These are phyloP conservation scores for Alternaria gansuensis DNA, from an alignment of 2,329 filamentous ascomycete genomes.

Conservation along the genomic window DNA sequence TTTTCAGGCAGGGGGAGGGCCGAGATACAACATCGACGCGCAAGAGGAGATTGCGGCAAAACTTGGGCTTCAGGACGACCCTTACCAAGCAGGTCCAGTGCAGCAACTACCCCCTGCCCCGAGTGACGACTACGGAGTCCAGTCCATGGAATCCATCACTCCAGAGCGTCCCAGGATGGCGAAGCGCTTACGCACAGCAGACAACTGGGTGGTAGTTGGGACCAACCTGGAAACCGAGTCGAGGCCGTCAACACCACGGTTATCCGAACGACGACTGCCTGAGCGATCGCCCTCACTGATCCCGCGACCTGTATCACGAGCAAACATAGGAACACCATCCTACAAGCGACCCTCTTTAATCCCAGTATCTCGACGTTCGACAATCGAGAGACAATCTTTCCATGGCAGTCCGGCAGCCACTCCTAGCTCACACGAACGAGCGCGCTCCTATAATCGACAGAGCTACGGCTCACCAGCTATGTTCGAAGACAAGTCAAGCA, in stretches of 20 bases:
- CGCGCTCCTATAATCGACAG: slow-evolving; percentile 42
- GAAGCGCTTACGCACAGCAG: slow-evolving; percentile 60
- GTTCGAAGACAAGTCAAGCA: slow-evolving; percentile 32
- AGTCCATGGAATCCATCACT: slow-evolving; percentile 56
- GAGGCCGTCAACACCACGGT: slow-evolving; percentile 56
- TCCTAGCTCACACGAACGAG: slow-evolving; percentile 24
- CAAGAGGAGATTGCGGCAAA: slow-evolving; percentile 40
- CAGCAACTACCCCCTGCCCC: slow-evolving; percentile 61
- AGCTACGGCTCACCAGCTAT: slow-evolving; percentile 46
- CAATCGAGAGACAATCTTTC: slow-evolving; percentile 34
- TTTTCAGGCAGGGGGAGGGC: slow-evolving; percentile 86
- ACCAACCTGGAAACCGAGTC: slow-evolving; percentile 64
- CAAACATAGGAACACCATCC: slow-evolving; percentile 28
- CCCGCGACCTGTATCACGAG: slow-evolving; percentile 44
- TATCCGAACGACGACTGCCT: slow-evolving; percentile 45
- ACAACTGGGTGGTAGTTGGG: slow-evolving; percentile 60
- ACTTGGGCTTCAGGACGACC: slow-evolving; percentile 37
- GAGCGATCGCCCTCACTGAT: slow-evolving; percentile 47
- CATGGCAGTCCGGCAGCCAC: slow-evolving; percentile 26
- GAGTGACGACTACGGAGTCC: slow-evolving; percentile 58
- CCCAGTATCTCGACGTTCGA: slow-evolving; percentile 54
- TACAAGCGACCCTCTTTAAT: slow-evolving; percentile 55
- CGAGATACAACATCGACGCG: slow-evolving; percentile 69
- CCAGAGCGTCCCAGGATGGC: slow-evolving; percentile 55
- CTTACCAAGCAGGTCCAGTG: slow-evolving; percentile 30